Base-by-base conservation (phyloP, 257 asterid species). In the Solanum sitiens region DNA sequence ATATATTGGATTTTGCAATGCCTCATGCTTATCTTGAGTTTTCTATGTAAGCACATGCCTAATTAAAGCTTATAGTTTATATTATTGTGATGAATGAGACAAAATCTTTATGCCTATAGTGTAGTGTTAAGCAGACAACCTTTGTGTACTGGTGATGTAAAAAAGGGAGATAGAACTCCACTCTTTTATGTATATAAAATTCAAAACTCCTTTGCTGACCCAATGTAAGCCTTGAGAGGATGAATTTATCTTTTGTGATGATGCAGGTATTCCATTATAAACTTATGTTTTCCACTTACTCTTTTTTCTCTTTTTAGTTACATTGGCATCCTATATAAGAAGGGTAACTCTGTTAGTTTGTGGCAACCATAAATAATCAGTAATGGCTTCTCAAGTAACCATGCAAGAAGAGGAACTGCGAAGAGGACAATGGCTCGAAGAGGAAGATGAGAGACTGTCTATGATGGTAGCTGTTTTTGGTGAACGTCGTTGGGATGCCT, bases 401-500 rank as follows among this genome's bases (percentile, higher is more conserved):
- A 92, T 92, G 95, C 92, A 91, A 72, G 90, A 91, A 87, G 88
- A 27, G 1, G 91, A 89, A 23, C 27, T 91, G 72, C 96, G 94
- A 32, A 95, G 88, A 91, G 98, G 98, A 70, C 96, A 94, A 65
- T 94, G 98, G 98, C 89, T 90, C 32, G 94, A 94, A 40, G 98
- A 94, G 72, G 98, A 95, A 89, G 97, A 95, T 15, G 93, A 94
- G 67, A 91, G 87, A 12, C 89, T 94, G 20, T 85, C 92, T 63
- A 89, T 94, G 76, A 90, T 92, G 14, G 91, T 94, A 16, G 90
- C 97, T 75, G 79, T 88, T 73, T 87, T 91, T 35, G 96, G 98
- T 18, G 94, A 94, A 87, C 83, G 91, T 21, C 89, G 93, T 86
- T 95, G 98, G 98, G 98, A 93, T 85, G 89, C 96, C 59, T 89